Base-by-base conservation (phyloP, 2,329 filamentous ascomycete genomes). In the Beauveria sp. region DNA sequence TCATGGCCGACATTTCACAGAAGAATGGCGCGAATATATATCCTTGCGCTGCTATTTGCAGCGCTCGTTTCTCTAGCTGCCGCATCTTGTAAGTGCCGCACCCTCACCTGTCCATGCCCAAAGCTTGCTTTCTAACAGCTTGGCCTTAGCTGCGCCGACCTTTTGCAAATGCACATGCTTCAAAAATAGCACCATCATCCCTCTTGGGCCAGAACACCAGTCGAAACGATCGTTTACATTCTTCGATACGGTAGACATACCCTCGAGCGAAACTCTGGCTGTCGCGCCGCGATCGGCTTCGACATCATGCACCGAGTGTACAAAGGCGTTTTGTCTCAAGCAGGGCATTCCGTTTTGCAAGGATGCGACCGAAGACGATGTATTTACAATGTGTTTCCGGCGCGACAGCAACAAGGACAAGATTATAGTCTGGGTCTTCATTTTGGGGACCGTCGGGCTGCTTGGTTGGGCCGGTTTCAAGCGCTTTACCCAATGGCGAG, bases 161-260 rank as follows among this genome's bases (percentile, higher is more conserved):
- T 88, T 87, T 71, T 88, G 85, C 78, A 88, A 88, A 79, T 88
- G 85, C 75, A 87, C 84, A 66, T 88, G 85, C 75, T 86, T 86
- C 76, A 84, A 83, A 67, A 87, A 88, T 76, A 86, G 82, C 78
- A 87, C 84, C 66, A 86, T 88, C 68, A 86, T 88, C 69, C 78
- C 81, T 16, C 79, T 87, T 10, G 81, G 78, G n/a, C 79, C 81
- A 3, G 73, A 78, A 62, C 67, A 73, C 58, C 65, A 71, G 63
- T 59, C 67, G 59, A 65, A 68, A 67, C 64, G 71, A 64, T 62
- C 70, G 65, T 64, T 67, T 8, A 49, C 65, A 8, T 62, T 63
- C 2, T 63, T 53, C 54, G 60, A 62, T 49, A 30, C 60, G 40
- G 51, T 58, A 50, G 40, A 56, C 67, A 10, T n/a, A 5, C 2